Conservation (phyloP, 306 rosid genomes). For the Corylus heterophylla region DNA sequence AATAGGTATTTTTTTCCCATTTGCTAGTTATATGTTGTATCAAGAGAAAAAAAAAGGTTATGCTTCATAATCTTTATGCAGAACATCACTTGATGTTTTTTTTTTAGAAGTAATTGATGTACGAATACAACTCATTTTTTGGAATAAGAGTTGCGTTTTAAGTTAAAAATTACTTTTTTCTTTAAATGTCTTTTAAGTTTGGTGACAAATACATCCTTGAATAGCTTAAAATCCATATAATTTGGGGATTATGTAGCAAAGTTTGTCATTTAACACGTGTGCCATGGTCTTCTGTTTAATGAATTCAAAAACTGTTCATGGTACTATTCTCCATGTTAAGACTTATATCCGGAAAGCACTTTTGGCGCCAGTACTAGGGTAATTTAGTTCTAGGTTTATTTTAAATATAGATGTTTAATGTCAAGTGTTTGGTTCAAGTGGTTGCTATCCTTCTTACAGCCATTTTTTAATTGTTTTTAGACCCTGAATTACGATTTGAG, state of each 20-base stretch:
- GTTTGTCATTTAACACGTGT: neutral
- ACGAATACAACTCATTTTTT: neutral
- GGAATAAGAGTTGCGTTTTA: neutral
- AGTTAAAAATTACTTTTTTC: neutral
- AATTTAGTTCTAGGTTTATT: neutral
- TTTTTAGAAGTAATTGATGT: neutral
- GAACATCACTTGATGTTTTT: neutral
- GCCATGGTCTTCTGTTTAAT: neutral
- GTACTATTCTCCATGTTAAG: neutral
- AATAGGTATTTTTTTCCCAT: conserved; percentile 58
- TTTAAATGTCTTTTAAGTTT: neutral
- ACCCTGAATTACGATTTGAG: too few relatives aligned
- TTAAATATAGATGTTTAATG: neutral
- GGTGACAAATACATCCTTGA: neutral
- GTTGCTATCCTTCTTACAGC: neutral
- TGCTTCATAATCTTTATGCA: conserved; percentile 5
- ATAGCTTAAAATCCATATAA: neutral
- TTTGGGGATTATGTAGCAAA: neutral
- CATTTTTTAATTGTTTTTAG: too few relatives aligned
- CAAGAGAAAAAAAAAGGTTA: neutral
- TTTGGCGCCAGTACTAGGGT: neutral
- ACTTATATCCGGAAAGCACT: neutral
- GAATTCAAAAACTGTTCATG: neutral
- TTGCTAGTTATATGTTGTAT: conserved; percentile 5
- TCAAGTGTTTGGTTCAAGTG: neutral